Base-by-base conservation (phyloP, 805 yeast genomes). In the Spathaspora boniae region DNA sequence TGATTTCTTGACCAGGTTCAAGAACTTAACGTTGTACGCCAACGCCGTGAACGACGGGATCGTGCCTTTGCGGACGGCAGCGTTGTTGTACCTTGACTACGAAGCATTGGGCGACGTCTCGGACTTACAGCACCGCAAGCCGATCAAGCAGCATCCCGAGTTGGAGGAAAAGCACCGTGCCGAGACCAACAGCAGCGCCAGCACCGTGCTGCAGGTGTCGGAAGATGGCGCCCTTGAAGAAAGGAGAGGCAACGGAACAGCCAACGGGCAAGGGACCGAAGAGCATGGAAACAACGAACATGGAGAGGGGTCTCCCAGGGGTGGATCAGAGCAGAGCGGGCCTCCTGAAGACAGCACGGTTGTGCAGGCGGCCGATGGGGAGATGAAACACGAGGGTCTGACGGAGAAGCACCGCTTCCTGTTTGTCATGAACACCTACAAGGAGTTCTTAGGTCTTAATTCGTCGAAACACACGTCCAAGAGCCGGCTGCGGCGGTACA, bases 41-140 rank as follows among this genome's bases (percentile, higher is more conserved):
- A 68, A 68, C 44, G 68, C 70, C 4, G 52, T 68, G 11, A 66
- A 67, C 37, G 74, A 68, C 41, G 74, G 74, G 2, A 67, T 68
- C 15, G 72, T 66, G 1, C 74, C 74, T 2, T 50, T 68, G 21
- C 47, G 74, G 31, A 68, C 74, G 1, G 54, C 69, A 21, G 68
- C 70, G 1, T 49, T 68, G 34, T 47, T 68, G 15, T 68, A 65
- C 35, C 46, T 68, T 34, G 74, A 68, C 43, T 68, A 66, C 58
- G 53, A 54, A 20, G 71, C 72, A 1, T 47, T 68, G 22, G 71
- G 70, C 2, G 64, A 63, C 24, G 66, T 65, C 4, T 52, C 51
- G 9, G 60, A 52, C 8, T 40, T 64, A 30, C 50, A 53, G 36
- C 37, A 47, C 25, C 31, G 42, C 11, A 39, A 38, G 16, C 42